Percentiles rank a stretch among this genome's conserved stretches.
Conservation (phyloP, 495 filamentous ascomycete species). For the Hamigera avellanea region DNA sequence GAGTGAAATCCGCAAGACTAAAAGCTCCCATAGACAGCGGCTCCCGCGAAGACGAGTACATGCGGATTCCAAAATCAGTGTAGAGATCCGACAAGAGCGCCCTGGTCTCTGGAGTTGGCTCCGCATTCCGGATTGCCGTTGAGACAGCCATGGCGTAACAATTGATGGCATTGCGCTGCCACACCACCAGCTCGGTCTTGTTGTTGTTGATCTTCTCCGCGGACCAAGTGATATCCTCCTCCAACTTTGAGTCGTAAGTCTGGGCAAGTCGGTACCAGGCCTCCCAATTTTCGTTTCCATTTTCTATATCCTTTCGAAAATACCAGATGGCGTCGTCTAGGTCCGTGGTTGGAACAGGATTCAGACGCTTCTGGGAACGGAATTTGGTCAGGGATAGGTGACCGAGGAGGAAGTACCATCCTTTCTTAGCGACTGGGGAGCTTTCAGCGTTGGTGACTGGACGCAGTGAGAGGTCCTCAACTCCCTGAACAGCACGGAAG, state of each 20-base stretch:
- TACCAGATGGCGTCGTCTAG: constrained; percentile 72
- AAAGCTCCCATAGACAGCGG: constrained; percentile 88
- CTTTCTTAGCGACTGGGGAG: constrained; percentile 58
- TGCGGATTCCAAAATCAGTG: constrained; percentile 75
- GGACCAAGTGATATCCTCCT: constrained; percentile 89
- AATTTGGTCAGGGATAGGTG: constrained; percentile 82
- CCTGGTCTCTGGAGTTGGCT: constrained; percentile 47
- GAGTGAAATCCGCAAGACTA: constrained; percentile 57
- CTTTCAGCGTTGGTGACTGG: constrained; percentile 34
- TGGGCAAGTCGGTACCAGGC: constrained; percentile 93
- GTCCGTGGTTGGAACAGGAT: constrained; percentile 69
- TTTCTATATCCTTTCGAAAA: constrained; percentile 77
- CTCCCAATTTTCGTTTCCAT: constrained; percentile 79
- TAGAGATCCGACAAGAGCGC: constrained; percentile 72
- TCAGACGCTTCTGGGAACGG: constrained; percentile 69
- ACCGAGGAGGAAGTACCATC: constrained; percentile 88
- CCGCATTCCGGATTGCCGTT: constrained; percentile 49
- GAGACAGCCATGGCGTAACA: constrained; percentile 88
- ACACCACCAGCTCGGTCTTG: constrained; percentile 55
- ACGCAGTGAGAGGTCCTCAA: constrained; percentile 48
- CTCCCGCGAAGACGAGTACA: constrained; percentile 85
- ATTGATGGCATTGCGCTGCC: constrained; percentile 79
- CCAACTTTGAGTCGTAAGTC: constrained; percentile 79
- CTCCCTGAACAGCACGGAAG: constrained; percentile 64
- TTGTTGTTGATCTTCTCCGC: constrained; percentile 92